These are phyloP conservation scores for Entamoeba invadens DNA, from an alignment of 208 protist species.

Conservation along the genomic window DNA sequence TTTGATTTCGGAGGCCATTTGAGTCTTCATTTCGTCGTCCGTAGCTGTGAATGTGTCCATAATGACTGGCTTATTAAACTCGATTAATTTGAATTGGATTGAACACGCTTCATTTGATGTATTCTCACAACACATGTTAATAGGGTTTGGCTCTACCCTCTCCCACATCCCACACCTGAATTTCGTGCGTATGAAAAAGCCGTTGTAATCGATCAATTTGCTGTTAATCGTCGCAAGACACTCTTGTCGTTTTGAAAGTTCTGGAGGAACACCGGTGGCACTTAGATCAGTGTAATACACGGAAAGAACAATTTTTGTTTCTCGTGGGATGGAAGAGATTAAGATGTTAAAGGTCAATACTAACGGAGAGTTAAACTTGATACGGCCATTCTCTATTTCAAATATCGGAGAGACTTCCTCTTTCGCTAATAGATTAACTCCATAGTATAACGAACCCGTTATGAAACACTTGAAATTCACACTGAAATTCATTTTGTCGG, in stretches of 20 bases:
- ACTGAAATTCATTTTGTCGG: neutral
- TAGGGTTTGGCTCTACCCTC: neutral
- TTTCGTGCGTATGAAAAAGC: neutral
- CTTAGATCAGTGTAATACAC: neutral
- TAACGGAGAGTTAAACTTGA: neutral
- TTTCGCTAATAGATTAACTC: neutral
- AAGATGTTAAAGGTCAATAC: neutral
- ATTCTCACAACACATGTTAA: neutral
- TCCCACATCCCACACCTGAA: neutral
- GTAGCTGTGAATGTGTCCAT: neutral
- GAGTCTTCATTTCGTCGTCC: neutral
- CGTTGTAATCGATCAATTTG: neutral
- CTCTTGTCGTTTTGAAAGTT: neutral
- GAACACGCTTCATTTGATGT: neutral
- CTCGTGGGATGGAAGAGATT: neutral
- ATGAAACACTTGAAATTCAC: neutral
- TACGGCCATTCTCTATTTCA: neutral
- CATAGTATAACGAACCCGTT: neutral
- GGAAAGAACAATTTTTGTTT: neutral
- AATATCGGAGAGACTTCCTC: neutral
- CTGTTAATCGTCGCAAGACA: neutral
- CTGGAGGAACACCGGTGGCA: neutral
- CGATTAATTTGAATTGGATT: neutral
- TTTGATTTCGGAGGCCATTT: neutral
- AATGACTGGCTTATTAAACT: neutral